Conservation (phyloP, 129 eudicot species). For the Calendula officinalis region DNA sequence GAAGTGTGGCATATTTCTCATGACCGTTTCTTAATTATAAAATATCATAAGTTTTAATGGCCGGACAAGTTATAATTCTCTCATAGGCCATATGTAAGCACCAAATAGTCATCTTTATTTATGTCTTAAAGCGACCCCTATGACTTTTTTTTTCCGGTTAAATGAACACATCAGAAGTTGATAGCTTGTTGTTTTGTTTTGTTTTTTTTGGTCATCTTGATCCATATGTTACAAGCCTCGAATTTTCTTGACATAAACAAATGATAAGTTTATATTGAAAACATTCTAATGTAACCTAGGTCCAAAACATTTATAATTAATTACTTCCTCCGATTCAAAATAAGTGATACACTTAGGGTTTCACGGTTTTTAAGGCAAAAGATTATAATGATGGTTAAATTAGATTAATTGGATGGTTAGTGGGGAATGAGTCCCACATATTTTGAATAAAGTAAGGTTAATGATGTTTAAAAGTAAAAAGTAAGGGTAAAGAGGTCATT, state of each 20-base stretch:
- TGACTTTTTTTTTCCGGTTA: background rate
- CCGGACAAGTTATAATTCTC: slow-evolving; percentile 15
- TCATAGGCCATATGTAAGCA: slow-evolving; percentile 30
- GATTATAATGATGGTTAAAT: too few relatives aligned
- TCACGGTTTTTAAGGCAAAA: too few relatives aligned
- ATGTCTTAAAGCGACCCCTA: slow-evolving; percentile 11
- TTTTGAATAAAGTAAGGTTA: too few relatives aligned
- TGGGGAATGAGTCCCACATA: too few relatives aligned
- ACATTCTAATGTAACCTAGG: background rate
- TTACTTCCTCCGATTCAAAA: too few relatives aligned
- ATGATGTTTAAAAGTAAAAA: too few relatives aligned
- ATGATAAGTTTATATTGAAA: background rate
- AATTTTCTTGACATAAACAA: slow-evolving; percentile 12
- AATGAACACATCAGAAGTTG: slow-evolving; percentile 24
- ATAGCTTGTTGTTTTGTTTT: slow-evolving; percentile 28
- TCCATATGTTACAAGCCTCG: slow-evolving; percentile 7
- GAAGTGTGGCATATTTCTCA: slow-evolving; percentile 10
- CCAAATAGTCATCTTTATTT: slow-evolving; percentile 23
- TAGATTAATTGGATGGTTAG: too few relatives aligned
- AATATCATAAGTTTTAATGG: background rate
- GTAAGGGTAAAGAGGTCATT: too few relatives aligned
- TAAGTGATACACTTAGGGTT: too few relatives aligned
- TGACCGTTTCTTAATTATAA: background rate
- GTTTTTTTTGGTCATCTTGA: slow-evolving; percentile 17
- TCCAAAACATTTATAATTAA: background rate